Base-by-base conservation (phyloP, 1,284 basidiomycete species). In the Porogramme epimiltina region DNA sequence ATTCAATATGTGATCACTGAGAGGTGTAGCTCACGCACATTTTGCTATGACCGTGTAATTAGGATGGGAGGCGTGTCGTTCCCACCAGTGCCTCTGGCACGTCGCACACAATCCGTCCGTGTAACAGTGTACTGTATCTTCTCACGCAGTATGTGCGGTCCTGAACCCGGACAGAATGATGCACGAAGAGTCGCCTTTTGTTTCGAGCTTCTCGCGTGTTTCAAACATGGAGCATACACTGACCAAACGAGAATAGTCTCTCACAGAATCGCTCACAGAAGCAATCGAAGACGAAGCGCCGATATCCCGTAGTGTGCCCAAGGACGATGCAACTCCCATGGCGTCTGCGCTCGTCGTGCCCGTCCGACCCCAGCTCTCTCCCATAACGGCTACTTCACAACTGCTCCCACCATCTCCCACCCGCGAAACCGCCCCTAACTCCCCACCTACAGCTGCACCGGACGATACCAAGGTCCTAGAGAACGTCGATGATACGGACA, bases 241-340 rank as follows among this genome's bases (percentile, higher is more conserved):
- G 18, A 22, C 13, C 34, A 20, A 1, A 23, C 25, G 11, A 3
- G 19, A 22, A 3, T 51, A 91, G 87, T 87, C 85, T 15, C 71
- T 91, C 3, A 73, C 79, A 16, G 85, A 86, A 52, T 89, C 85
- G 0, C 70, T 91, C 28, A 81, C 79, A 0, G 88, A 90, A 63
- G 88, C 88, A 0, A 77, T 91, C 44, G 77, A 79, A 36, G 87
- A 89, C 48, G 82, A 82, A 41, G 81, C 78, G 2, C 54, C 66
- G 0, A 45, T 68, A 8, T 56, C 65, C 18, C 52, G 53, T 24
- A 77, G 67, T 52, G 40, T 73, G 16, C 66, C 75, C 2, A 67
- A 74, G 2, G 66, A 70, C 56, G 62, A 62, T 46, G 25, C 61
- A 70, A 42, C 66, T 16, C 58, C 59, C 9, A 42, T 60, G 39